Percentiles rank a stretch among this genome's conserved stretches.
Evolutionary conservation across 1,284 basidiomycete species (phyloP).

Genomic region (Cutaneotrichosporon sp.): DNA sequence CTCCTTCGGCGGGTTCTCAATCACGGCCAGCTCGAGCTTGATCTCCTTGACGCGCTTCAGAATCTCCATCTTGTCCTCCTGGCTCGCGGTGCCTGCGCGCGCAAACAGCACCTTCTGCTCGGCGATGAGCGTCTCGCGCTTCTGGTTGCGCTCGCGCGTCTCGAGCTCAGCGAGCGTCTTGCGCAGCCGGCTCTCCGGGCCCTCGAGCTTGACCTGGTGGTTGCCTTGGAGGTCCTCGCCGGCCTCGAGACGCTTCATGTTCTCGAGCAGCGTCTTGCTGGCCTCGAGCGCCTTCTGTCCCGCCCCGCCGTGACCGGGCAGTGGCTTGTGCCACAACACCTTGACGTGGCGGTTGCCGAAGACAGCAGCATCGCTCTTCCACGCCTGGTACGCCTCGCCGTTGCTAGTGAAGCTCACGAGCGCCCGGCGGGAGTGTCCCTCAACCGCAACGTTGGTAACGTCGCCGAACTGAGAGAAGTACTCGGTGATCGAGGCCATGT

Average conservation of each 20-base stretch:
- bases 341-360: slow-evolving; percentile 94
- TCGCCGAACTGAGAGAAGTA: slow-evolving; percentile 93
- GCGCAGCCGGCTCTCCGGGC: slow-evolving; percentile 39
- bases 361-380: slow-evolving; percentile 89
- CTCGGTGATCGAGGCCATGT: slow-evolving; percentile 72
- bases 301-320: slow-evolving; percentile 77
- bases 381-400: slow-evolving; percentile 79
- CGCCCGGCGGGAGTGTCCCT: slow-evolving; percentile 69
- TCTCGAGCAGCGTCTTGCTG: slow-evolving; percentile 68
- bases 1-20: slow-evolving; percentile 40
- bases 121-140: slow-evolving; percentile 77
- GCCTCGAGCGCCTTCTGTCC: slow-evolving; percentile 74
- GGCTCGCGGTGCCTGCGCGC: slow-evolving; percentile 59
- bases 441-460: slow-evolving; percentile 89
- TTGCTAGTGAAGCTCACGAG: slow-evolving; percentile 85
- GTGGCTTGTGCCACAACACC: slow-evolving; percentile 86
- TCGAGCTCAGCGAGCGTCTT: slow-evolving; percentile 50
- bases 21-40: slow-evolving; percentile 71
- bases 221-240: slow-evolving; percentile 35
- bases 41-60: slow-evolving; percentile 75
- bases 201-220: slow-evolving; percentile 34
- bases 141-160: slow-evolving; percentile 64
- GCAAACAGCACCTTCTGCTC: slow-evolving; percentile 87
- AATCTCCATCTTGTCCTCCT: slow-evolving; percentile 73
- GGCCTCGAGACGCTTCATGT: slow-evolving; percentile 54